Percentiles rank a stretch among this genome's conserved stretches.
Conservation (phyloP, 2,329 filamentous ascomycete species). For the Pseudonectria buxi region DNA sequence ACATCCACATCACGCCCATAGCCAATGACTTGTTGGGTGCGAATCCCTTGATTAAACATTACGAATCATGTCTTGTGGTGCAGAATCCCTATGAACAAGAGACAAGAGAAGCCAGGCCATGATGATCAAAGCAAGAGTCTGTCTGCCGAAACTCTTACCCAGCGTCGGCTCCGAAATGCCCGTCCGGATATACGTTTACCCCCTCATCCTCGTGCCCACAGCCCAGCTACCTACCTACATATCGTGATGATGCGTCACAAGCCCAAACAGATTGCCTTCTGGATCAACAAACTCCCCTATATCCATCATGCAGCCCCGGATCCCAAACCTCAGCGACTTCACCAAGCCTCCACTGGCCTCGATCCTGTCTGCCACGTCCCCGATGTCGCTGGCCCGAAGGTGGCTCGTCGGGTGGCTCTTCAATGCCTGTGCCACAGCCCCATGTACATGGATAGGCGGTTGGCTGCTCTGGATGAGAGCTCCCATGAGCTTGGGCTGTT, state of each 20-base stretch:
- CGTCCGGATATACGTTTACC: no score
- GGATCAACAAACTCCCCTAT: conserved; percentile 20
- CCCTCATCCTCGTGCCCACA: conserved; percentile 3
- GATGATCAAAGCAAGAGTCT: no score
- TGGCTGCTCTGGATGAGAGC: conserved; percentile 11
- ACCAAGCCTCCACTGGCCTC: conserved; percentile 14
- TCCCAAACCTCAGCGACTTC: conserved; percentile 16
- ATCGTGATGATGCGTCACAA: conserved; percentile 17
- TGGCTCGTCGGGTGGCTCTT: conserved; percentile 8
- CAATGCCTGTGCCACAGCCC: background rate
- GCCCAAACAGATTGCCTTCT: conserved; percentile 20
- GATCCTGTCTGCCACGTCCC: conserved; percentile 14
- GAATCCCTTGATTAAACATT: no score
- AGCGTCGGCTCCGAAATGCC: no score
- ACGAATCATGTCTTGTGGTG: no score
- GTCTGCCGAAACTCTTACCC: no score
- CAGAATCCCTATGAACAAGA: no score
- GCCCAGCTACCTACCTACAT: conserved; percentile 3
- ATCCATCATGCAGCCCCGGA: conserved; percentile 19
- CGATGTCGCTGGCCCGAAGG: conserved; percentile 19
- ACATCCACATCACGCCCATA: no score
- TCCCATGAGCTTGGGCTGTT: conserved; percentile 4
- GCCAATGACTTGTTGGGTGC: no score
- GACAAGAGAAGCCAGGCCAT: no score
- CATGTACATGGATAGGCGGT: background rate